Conservation (phyloP, 805 yeast species). For the Metschnikowia shivogae region DNA sequence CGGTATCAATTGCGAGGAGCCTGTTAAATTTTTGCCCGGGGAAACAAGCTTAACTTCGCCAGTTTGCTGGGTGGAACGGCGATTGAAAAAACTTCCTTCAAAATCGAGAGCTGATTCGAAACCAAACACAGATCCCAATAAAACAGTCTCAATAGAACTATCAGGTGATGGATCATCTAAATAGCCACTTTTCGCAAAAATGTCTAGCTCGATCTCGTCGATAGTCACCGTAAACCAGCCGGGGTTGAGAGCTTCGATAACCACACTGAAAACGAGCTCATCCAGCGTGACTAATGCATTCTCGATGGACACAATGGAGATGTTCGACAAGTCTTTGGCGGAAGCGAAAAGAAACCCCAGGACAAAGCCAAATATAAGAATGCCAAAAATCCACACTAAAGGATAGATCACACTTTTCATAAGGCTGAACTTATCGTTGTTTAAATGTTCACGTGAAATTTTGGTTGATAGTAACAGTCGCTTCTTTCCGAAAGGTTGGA, state of each 20-base stretch:
- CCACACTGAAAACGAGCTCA: constrained; percentile 76
- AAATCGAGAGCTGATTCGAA: constrained; percentile 74
- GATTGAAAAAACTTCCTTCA: constrained; percentile 70
- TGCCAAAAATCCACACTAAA: constrained; percentile 39
- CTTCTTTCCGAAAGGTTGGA: not conserved
- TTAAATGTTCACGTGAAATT: constrained; percentile 16
- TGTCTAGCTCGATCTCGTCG: constrained; percentile 67
- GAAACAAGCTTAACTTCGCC: constrained; percentile 68
- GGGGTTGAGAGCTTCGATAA: constrained; percentile 79
- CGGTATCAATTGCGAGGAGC: constrained; percentile 6
- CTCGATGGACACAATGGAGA: constrained; percentile 55
- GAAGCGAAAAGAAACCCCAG: constrained; percentile 84
- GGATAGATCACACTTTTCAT: constrained; percentile 40
- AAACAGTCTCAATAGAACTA: constrained; percentile 53
- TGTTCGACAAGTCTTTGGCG: constrained; percentile 72
- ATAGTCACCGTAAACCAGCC: constrained; percentile 71
- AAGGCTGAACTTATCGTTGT: constrained; percentile 17
- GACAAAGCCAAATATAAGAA: constrained; percentile 71
- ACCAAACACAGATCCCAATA: constrained; percentile 63
- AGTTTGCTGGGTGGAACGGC: constrained; percentile 52
- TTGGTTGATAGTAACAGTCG: constrained; percentile 31
- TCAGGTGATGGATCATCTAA: constrained; percentile 16
- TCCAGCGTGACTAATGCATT: constrained; percentile 78
- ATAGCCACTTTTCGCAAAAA: constrained; percentile 72
- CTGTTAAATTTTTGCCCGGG: constrained; percentile 58